Base-by-base conservation (phyloP, 129 eudicot species). In the Silybum marianum region DNA sequence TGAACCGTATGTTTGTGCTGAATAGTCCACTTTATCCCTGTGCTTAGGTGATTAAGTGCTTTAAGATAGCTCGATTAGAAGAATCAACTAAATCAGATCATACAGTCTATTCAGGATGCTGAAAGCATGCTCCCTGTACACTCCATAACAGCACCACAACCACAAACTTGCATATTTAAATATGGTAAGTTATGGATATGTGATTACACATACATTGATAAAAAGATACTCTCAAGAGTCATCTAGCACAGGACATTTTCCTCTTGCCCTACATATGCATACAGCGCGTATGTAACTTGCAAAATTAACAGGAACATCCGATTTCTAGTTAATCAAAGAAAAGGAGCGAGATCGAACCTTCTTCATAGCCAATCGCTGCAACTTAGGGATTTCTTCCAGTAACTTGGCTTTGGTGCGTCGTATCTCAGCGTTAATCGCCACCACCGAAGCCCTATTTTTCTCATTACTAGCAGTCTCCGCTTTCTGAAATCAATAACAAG, bases 401-500 rank as follows among this genome's bases (percentile, higher is more conserved):
- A 96, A 86, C 79, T 88, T 87, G 7, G 98, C 99, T 89, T 96
- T 96, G 2, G 93, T 93, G 21, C 99, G 86, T 4, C 99, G 92
- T 77, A 95, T 87, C 88, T 95, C 99, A 0, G 99, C 99, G 69
- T 95, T 91, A 84, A 95, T 87, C 79, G 98, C 98, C 77, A 95
- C 98, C 54, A 86, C 93, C 2, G 98, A 86, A 9, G 99, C 99
- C 84, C 97, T 85, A 42, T 66, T 93, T 80, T 90, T 89, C 90
- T 91, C 98, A 76, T 78, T 90, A 0, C 83, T 46, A 74, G 97
- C 93, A 2, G 90, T 73, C 80, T 95, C 99, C 39, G 97, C 95
- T 93, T 95, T 95, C 99, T 95, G 78, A 34, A 21, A 26, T 78
- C 66, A 72, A 75, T 30, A 26, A 46, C 73, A 28, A 44, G 39